A percentile compares a stretch with the other conserved stretches of the same genome.
phyloP scores from a whole-genome alignment of 1,284 basidiomycete genomes.

The Moesziomyces sp. region DNA sequence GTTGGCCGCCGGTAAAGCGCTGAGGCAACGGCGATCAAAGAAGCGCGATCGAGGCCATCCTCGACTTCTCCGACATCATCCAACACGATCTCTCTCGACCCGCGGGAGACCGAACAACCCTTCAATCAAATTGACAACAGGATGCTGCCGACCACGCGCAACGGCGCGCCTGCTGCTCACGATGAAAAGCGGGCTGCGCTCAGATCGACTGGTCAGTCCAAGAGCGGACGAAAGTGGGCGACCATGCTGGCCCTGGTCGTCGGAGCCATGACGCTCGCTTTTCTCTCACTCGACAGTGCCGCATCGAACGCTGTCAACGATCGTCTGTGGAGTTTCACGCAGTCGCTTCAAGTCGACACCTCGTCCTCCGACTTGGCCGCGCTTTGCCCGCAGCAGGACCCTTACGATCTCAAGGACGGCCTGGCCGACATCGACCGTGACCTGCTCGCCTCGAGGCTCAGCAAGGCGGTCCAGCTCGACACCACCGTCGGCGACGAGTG shows the following conservation, averaged over 20 bases:
- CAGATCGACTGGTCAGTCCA: conserved; percentile 2
- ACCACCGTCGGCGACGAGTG: conserved; percentile 57
- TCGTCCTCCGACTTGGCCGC: conserved; percentile 4
- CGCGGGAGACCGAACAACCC: too few species aligned
- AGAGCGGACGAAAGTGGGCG: conserved; percentile 16
- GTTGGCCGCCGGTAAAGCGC: neutral
- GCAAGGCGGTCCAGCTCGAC: conserved; percentile 57
- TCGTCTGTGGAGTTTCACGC: conserved; percentile 24
- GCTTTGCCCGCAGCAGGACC: conserved; percentile 38
- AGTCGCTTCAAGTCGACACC: conserved; percentile 12
- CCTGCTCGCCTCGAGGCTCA: conserved; percentile 44
- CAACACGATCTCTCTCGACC: neutral
- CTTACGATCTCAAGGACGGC: conserved; percentile 40
- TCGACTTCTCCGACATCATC: neutral
- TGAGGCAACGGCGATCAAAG: neutral
- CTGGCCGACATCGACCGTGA: conserved; percentile 33
- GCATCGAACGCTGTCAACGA: conserved; percentile 37
- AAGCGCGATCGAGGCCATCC: neutral
- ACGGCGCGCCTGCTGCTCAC: neutral
- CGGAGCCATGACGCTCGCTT: conserved; percentile 18
- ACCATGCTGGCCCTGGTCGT: conserved; percentile 24
- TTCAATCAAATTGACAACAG: neutral
- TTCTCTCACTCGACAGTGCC: conserved; percentile 34
- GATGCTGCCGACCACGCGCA: conserved; percentile 21
- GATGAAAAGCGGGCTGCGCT: conserved; percentile 18